phyloP scores from a whole-genome alignment of 2,329 filamentous ascomycete genomes.

The Scorias spongiosa region DNA sequence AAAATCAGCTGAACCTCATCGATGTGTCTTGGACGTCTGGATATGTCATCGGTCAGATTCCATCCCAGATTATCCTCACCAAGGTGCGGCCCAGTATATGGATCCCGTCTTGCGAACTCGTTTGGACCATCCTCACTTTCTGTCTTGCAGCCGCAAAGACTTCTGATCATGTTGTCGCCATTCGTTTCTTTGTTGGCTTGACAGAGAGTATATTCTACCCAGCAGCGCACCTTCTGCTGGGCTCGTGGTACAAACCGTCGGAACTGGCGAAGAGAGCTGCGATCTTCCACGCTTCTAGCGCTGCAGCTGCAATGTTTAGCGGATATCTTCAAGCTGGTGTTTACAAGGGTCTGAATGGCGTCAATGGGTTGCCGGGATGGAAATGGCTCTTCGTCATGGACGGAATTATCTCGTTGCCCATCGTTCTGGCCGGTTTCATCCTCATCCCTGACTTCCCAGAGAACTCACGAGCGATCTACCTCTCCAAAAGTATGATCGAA shows the following conservation, averaged over 20 bases:
- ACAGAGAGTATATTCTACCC: constrained; percentile 38
- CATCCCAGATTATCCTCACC: constrained; percentile 31
- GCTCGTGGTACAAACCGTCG: constrained; percentile 29
- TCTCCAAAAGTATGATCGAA: constrained; percentile 18
- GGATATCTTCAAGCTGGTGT: constrained; percentile 6
- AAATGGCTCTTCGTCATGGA: constrained; percentile 41
- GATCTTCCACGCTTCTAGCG: constrained; percentile 31
- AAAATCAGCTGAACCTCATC: constrained; percentile 28
- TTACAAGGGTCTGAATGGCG: constrained; percentile 23
- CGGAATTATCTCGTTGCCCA: constrained; percentile 34
- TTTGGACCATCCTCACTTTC: constrained; percentile 37
- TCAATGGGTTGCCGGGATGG: constrained; percentile 27
- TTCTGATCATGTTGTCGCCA: constrained; percentile 29
- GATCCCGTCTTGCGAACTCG: constrained; percentile 34
- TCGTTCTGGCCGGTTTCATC: constrained; percentile 38
- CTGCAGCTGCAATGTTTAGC: constrained; percentile 20
- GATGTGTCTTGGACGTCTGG: constrained; percentile 44
- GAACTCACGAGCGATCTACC: constrained; percentile 34
- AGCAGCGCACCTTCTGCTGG: constrained; percentile 32
- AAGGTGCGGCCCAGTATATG: constrained; percentile 31
- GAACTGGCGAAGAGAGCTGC: constrained; percentile 28
- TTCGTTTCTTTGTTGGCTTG: constrained; percentile 36
- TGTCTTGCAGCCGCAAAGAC: constrained; percentile 26
- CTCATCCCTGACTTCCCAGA: constrained; percentile 36
- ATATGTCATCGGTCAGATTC: constrained; percentile 32